phyloP scores from a whole-genome alignment of 2,329 filamentous ascomycete species.

The Penicillium polonicum region DNA sequence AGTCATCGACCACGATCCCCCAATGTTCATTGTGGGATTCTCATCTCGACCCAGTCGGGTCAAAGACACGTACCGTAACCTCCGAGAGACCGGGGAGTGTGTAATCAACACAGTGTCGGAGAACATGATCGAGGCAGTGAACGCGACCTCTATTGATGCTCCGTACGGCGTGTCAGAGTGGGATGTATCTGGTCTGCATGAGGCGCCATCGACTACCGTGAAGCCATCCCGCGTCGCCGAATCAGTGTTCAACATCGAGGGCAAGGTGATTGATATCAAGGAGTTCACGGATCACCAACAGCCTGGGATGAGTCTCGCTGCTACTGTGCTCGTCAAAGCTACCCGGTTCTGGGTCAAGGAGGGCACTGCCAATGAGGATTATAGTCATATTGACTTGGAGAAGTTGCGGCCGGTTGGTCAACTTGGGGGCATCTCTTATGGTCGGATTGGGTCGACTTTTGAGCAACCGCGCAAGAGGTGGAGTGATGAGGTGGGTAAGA shows the following conservation, averaged over 20 bases:
- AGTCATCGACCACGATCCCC: constrained; percentile 77
- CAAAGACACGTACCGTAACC: constrained; percentile 75
- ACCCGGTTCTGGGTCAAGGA: constrained; percentile 81
- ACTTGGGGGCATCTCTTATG: constrained; percentile 84
- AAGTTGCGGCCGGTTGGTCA: constrained; percentile 73
- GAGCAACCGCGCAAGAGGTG: constrained; percentile 60
- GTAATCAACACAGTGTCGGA: constrained; percentile 84
- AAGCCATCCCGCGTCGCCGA: constrained; percentile 71
- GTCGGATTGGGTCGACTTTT: constrained; percentile 61
- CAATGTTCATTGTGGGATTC: constrained; percentile 70
- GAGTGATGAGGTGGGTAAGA: constrained; percentile 21
- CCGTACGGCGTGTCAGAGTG: constrained; percentile 77
- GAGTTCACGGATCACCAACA: constrained; percentile 71
- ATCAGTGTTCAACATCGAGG: constrained; percentile 78
- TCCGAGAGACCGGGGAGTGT: constrained; percentile 70
- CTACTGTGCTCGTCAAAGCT: constrained; percentile 74
- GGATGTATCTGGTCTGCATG: constrained; percentile 72
- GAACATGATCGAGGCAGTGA: constrained; percentile 80
- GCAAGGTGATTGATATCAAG: constrained; percentile 66
- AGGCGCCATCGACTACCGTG: constrained; percentile 63
- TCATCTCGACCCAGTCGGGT: constrained; percentile 55
- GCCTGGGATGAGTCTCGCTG: constrained; percentile 70
- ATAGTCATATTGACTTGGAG: constrained; percentile 69
- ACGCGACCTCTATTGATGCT: constrained; percentile 70
- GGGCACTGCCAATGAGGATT: constrained; percentile 75